Evolutionary conservation across 192 early-diverging fungal genomes (phyloP), one percentile per base, ranked within the genome.

Genomic region (Entomortierella beljakovae): DNA sequence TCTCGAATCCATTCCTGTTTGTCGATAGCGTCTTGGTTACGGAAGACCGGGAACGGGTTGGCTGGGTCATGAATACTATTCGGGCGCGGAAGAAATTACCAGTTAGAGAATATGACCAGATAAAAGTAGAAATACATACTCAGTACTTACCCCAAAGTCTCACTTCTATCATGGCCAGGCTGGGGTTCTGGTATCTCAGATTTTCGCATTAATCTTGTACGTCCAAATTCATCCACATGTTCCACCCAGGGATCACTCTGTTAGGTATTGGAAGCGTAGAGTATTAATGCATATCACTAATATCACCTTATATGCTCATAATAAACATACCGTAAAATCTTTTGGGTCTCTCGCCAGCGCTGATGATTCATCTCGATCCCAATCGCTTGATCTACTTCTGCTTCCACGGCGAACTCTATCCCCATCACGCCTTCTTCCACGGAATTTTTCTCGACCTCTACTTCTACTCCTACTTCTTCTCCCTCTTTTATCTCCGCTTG

Each of bases 221-320:
- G 71, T 11, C 93, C 93, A 89, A 90, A 94, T 57, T 93, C 90
- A 76, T 94, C 93, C 0, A 85, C 77, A 56, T 91, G 86, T 33
- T 93, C 91, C 0, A 94, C 86, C 90, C 90, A 91, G 18, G 92
- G 90, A 88, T 94, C 92, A 34, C 83, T 82, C 58, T 81, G 65
- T n/a, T 11, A 37, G 10, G 40, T 71, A 18, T n/a, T 8, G 9
- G n/a, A 20, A 16, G n/a, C 55, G 9, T n/a, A 28, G 3, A 50
- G 26, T 42, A 20, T 13, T 3, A 20, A 48, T 38, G 6, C 11
- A 32, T 20, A 22, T n/a, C 13, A 5, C n/a, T n/a, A n/a, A n/a
- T n/a, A n/a, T n/a, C n/a, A n/a, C n/a, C n/a, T n/a, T n/a, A n/a
- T n/a, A n/a, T n/a, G n/a, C n/a, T n/a, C n/a, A n/a, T 20, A 16